Conservation (phyloP, 31 red algal genomes). For the Bonnemaisonia californica region DNA sequence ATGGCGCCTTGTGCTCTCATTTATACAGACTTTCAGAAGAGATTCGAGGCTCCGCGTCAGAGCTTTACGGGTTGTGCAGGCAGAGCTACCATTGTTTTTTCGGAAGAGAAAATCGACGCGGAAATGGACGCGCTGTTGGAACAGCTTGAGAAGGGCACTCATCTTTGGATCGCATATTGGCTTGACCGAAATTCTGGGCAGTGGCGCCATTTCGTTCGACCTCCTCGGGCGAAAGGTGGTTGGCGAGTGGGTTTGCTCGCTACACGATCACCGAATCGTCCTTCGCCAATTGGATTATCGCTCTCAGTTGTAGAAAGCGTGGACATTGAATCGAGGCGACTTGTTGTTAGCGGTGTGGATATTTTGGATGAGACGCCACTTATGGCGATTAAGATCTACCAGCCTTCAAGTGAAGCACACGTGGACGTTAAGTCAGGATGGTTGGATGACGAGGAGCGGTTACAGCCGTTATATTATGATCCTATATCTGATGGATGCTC, state of each 20-base stretch:
- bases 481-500: conserved; percentile 2
- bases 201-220: conserved; percentile 72
- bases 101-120: background rate
- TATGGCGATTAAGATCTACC: conserved; percentile 53
- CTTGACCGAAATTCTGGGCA: conserved; percentile 65
- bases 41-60: conserved; percentile 83
- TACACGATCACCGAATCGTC: conserved; percentile 66
- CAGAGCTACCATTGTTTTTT: conserved; percentile 27
- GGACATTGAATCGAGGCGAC: conserved; percentile 1
- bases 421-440: conserved; percentile 41
- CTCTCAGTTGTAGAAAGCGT: conserved; percentile 47
- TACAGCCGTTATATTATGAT: conserved; percentile 76
- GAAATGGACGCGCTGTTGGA: background rate
- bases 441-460: conserved; percentile 53
- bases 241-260: conserved; percentile 75
- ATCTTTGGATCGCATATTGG: conserved; percentile 68
- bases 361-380: conserved; percentile 78
- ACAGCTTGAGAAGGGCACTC: conserved; percentile 14
- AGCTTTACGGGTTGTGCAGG: conserved; percentile 52
- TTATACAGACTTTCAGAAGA: conserved; percentile 71
- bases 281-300: conserved; percentile 63
- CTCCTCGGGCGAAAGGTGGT: conserved; percentile 64
- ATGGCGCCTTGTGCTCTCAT: conserved; percentile 41
- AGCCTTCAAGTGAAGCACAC: conserved; percentile 8
- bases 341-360: conserved; percentile 65